These are phyloP conservation scores for Bathelium albidoporum DNA, from an alignment of 495 filamentous ascomycete species.

Conservation along the genomic window DNA sequence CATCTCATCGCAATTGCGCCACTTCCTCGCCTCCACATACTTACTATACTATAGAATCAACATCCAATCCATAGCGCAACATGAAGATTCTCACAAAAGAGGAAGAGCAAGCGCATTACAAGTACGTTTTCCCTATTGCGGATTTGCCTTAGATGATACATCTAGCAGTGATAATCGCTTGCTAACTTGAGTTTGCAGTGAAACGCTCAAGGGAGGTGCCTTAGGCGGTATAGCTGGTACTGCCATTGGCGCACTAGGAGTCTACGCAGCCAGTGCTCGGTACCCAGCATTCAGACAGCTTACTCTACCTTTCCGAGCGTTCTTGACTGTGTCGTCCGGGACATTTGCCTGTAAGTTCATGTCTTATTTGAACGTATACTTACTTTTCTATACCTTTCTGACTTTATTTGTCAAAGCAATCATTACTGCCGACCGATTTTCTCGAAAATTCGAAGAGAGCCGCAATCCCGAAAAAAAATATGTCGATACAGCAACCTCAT, in stretches of 20 bases:
- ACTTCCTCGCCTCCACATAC: background rate
- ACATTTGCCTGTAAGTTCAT: conserved; percentile 59
- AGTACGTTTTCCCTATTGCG: conserved; percentile 31
- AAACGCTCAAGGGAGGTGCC: conserved; percentile 68
- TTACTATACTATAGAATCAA: background rate
- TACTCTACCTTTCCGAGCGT: conserved; percentile 78
- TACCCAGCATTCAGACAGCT: conserved; percentile 67
- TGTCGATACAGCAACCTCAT: conserved; percentile 47
- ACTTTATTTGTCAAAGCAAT: conserved; percentile 42
- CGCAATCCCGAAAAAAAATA: conserved; percentile 57
- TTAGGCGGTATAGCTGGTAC: conserved; percentile 21
- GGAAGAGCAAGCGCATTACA: conserved; percentile 64
- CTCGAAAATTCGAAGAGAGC: conserved; percentile 58
- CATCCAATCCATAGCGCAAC: no score
- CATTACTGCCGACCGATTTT: conserved; percentile 71
- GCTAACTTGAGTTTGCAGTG: conserved; percentile 28
- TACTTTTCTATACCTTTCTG: background rate
- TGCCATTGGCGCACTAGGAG: conserved; percentile 47
- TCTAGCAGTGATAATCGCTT: background rate
- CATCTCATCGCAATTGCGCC: background rate
- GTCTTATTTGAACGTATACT: background rate
- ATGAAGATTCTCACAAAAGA: conserved; percentile 96
- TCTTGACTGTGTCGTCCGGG: conserved; percentile 71
- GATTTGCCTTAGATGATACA: background rate
- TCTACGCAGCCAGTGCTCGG: conserved; percentile 48